Percentiles rank a stretch among this genome's conserved stretches.
phyloP scores from a whole-genome alignment of 2,329 filamentous ascomycete genomes.

The Exophiala mesophila region DNA sequence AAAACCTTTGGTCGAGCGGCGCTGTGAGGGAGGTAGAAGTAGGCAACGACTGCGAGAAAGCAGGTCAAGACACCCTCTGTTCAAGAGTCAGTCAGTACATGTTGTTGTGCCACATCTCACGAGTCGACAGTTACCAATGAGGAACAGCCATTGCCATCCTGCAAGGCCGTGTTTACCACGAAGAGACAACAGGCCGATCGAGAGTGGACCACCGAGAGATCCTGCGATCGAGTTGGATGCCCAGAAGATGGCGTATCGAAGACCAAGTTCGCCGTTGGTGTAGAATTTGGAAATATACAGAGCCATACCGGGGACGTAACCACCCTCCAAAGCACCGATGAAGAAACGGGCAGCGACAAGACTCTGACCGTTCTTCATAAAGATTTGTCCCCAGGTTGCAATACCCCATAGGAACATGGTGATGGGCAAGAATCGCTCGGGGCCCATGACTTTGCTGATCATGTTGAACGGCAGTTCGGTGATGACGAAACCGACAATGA shows the following conservation, averaged over 20 bases:
- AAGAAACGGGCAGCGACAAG: conserved; percentile 43
- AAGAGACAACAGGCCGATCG: conserved; percentile 36
- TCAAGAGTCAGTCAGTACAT: conserved; percentile 28
- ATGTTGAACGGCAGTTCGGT: conserved; percentile 32
- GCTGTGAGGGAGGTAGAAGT: conserved; percentile 26
- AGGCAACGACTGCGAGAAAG: conserved; percentile 12
- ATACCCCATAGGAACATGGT: conserved; percentile 31
- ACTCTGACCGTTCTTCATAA: conserved; percentile 29
- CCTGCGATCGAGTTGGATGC: conserved; percentile 31
- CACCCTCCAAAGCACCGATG: conserved; percentile 47
- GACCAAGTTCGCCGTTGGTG: conserved; percentile 28
- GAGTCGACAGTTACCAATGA: conserved; percentile 29
- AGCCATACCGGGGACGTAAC: conserved; percentile 45
- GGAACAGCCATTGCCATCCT: conserved; percentile 42
- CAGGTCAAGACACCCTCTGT: conserved; percentile 14
- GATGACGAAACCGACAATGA: conserved; percentile 29
- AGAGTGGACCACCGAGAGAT: conserved; percentile 32
- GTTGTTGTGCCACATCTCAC: too few relatives aligned
- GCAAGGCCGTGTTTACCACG: conserved; percentile 37
- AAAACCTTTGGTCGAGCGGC: conserved; percentile 25
- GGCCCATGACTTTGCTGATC: conserved; percentile 29
- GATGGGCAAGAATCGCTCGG: conserved; percentile 30
- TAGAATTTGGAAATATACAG: conserved; percentile 29
- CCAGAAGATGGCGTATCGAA: conserved; percentile 37
- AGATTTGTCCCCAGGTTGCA: conserved; percentile 27